Evolutionary conservation across 768 basidiomycete genomes (phyloP).

Genomic region (Floccularia luteovirens): DNA sequence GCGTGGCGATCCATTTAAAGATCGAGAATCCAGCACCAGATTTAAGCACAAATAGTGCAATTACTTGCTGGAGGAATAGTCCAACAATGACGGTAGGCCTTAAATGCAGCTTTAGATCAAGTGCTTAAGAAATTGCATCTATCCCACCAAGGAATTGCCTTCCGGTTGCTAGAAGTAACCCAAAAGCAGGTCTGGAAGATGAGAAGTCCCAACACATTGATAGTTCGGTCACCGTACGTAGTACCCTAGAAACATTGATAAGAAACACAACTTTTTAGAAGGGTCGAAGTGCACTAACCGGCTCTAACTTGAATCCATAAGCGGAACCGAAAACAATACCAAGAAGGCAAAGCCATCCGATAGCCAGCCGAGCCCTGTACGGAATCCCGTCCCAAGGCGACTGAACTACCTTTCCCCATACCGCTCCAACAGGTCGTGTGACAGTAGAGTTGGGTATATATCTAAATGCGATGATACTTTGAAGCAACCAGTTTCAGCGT

Average conservation of each 20-base stretch:
- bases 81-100: conserved; percentile 89
- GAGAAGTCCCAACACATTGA: conserved; percentile 73
- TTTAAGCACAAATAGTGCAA: conserved; percentile 89
- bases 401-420: conserved; percentile 63
- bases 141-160: conserved; percentile 63
- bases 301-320: conserved; percentile 65
- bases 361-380: conserved; percentile 40
- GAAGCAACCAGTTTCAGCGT: conserved; percentile 1
- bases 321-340: conserved; percentile 81
- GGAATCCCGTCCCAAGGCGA: conserved; percentile 59
- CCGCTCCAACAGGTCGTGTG: conserved; percentile 58
- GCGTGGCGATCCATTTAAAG: conserved; percentile 76
- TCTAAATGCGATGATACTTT: conserved; percentile 74
- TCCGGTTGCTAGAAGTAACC: conserved; percentile 54
- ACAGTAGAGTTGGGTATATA: conserved; percentile 70
- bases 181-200: conserved; percentile 78
- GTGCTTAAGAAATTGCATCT: background rate
- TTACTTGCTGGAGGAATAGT: conserved; percentile 74
- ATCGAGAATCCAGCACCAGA: conserved; percentile 73
- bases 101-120: background rate
- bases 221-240: conserved; percentile 71
- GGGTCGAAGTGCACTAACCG: conserved; percentile 24
- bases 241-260: conserved; percentile 25
- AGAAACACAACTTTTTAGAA: conserved; percentile 10
- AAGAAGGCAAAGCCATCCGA: conserved; percentile 75